Base-by-base conservation (phyloP, 2,329 filamentous ascomycete species). In the Arthrobotrys iridis region DNA sequence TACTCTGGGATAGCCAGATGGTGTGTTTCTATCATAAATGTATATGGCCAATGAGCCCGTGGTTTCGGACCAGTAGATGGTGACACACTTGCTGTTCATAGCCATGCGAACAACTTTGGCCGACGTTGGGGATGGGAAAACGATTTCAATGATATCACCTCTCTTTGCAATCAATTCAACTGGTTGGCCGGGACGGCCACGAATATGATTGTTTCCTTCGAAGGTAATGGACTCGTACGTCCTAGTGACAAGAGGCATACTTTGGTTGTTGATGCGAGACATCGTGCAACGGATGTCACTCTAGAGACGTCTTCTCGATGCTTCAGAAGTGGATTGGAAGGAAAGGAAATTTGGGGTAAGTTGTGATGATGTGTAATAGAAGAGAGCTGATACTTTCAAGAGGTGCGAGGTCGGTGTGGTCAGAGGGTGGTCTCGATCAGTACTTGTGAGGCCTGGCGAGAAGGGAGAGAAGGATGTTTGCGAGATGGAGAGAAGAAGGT, bases 61-160 rank as follows among this genome's bases (percentile, higher is more conserved):
- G 10, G 28, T 28, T 22, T 74, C 70, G 28, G 57, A 15, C 45
- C 63, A 74, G 22, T 66, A 74, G 3, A 74, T 62, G 20, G 60
- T 57, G 15, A 48, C 26, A 11, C n/a, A 60, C n/a, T 74, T 65
- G 26, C 62, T 52, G 15, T 40, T 66, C 28, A 50, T 62, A n/a
- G 22, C n/a, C 2, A 70, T 33, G 18, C 55, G 65, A 28, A 70
- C 45, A 3, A 26, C 18, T 15, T 70, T 59, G n/a, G 45, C 33
- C 4, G n/a, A 24, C 2, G 48, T 26, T 8, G 65, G 55, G 6
- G 65, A 48, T 2, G 65, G 65, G 28, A 70, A 70, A 1, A 20
- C 24, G 18, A 70, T 35, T 6, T 70, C 65, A 15, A 70, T 2
- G 26, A 55, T 11, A 20, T 55, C 65, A 15, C 30, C 55, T 45